These are phyloP conservation scores for Xylaria castorea DNA, from an alignment of 495 filamentous ascomycete species.

Conservation along the genomic window DNA sequence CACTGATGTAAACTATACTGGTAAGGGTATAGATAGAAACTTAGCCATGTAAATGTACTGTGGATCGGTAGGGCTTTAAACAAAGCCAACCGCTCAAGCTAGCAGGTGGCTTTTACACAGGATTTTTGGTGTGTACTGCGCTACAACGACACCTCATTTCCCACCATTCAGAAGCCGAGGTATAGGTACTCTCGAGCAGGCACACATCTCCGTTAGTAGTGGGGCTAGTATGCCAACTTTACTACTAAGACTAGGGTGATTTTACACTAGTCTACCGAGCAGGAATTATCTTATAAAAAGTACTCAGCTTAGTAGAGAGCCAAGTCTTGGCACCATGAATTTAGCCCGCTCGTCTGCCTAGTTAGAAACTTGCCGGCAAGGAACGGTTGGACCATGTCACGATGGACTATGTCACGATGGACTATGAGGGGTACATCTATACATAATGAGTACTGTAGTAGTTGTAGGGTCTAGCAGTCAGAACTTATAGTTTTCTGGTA, in stretches of 20 bases:
- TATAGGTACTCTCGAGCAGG: neutral
- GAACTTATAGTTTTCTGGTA: neutral
- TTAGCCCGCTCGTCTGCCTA: neutral
- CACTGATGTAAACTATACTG: constrained; percentile 9
- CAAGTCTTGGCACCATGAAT: constrained; percentile 12
- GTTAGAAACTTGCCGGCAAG: neutral
- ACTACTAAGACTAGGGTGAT: constrained; percentile 2
- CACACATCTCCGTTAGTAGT: neutral
- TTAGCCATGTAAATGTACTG: constrained; percentile 2
- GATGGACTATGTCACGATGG: neutral
- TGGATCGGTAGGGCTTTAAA: neutral
- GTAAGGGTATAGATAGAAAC: neutral
- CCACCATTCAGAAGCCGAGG: neutral
- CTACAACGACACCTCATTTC: constrained; percentile 9
- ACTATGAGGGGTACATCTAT: neutral
- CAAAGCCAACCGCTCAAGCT: neutral
- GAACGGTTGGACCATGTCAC: neutral
- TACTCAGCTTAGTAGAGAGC: constrained; percentile 9
- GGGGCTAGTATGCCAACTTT: neutral
- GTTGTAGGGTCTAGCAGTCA: neutral
- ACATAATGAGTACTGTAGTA: neutral
- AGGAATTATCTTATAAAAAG: neutral
- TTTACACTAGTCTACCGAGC: neutral
- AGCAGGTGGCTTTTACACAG: neutral
- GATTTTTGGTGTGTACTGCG: constrained; percentile 1